Conservation (phyloP, 257 asterid species). For the Catharanthus roseus region DNA sequence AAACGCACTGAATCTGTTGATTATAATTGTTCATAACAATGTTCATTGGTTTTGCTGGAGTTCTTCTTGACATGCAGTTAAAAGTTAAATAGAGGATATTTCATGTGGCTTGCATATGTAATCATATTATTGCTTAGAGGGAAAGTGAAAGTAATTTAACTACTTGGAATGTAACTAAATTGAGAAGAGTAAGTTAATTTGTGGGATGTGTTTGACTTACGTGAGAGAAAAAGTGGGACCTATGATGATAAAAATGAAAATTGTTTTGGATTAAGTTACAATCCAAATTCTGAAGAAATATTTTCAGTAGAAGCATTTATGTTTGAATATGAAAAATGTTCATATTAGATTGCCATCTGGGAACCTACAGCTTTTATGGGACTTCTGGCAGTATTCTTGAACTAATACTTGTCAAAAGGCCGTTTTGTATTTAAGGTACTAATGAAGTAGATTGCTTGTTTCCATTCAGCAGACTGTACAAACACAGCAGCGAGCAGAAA, state of each 20-base stretch:
- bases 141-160: not conserved
- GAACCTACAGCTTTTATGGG: not conserved
- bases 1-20: not conserved
- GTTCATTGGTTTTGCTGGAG: not conserved
- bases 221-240: too few relatives aligned
- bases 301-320: not conserved
- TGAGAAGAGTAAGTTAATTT: too few relatives aligned
- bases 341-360: not conserved
- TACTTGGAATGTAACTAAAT: too few relatives aligned
- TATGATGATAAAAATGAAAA: too few relatives aligned
- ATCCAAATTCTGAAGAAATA: not conserved
- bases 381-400: not conserved
- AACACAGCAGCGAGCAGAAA: conserved; percentile 80
- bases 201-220: too few relatives aligned
- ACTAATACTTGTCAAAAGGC: not conserved
- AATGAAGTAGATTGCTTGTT: not conserved
- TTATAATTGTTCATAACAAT: not conserved
- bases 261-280: too few relatives aligned
- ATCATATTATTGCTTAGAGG: not conserved
- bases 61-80: not conserved
- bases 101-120: not conserved
- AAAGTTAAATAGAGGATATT: not conserved
- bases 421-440: not conserved
- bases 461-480: conserved; percentile 57
- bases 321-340: not conserved